Conservation (phyloP, 106 monocot genomes). For the Dioscorea alata region DNA sequence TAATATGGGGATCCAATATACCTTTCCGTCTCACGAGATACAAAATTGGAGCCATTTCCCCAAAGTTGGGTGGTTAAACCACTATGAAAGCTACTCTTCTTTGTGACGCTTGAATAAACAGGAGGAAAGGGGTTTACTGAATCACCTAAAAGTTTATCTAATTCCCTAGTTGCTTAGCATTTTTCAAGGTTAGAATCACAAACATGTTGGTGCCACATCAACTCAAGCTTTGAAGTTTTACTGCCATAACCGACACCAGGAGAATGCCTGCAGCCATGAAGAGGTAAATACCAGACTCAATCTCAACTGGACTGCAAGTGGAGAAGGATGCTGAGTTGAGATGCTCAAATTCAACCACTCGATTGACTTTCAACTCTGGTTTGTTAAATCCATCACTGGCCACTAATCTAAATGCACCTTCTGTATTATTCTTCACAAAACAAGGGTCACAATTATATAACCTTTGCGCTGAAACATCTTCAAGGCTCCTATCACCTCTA, state of each 20-base stretch:
- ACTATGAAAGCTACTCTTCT: constrained; percentile 8
- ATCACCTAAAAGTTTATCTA: constrained; percentile 12
- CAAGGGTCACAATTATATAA: not conserved
- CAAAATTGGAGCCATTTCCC: constrained; percentile 4
- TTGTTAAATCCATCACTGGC: constrained; percentile 6
- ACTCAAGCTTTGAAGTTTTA: not conserved
- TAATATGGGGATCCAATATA: constrained; percentile 13
- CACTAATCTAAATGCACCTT: constrained; percentile 13
- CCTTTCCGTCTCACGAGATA: constrained; percentile 15
- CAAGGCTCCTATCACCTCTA: constrained; percentile 13
- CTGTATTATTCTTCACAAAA: constrained; percentile 1
- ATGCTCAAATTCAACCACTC: constrained; percentile 15
- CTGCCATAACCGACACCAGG: not conserved
- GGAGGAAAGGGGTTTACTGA: not conserved
- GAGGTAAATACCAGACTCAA: constrained; percentile 17
- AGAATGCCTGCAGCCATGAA: not conserved
- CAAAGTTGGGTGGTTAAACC: not conserved
- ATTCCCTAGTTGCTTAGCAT: constrained; percentile 8
- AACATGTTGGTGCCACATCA: constrained; percentile 7
- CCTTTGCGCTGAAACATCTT: constrained; percentile 1
- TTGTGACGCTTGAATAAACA: constrained; percentile 3
- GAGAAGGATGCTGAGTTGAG: not conserved
- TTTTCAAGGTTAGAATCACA: constrained; percentile 14
- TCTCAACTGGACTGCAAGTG: too few species aligned
- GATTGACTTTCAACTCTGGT: not conserved